Percentiles rank a stretch among this genome's conserved stretches.
phyloP scores from a whole-genome alignment of 768 basidiomycete species.

The Boletus rubroflammeus region DNA sequence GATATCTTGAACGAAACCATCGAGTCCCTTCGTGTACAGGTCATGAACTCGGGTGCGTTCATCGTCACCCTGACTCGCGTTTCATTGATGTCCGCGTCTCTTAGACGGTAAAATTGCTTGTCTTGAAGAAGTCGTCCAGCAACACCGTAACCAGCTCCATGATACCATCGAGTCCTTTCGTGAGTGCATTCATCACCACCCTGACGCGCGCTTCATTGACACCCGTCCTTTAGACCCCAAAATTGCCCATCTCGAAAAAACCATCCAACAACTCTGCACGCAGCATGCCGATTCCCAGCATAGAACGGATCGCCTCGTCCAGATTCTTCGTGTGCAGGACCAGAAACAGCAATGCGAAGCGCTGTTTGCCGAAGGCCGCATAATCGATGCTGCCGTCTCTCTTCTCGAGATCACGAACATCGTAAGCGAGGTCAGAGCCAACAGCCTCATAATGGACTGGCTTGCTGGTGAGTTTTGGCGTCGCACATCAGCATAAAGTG shows the following conservation, averaged over 20 bases:
- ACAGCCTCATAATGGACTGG: neutral
- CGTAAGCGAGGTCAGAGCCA: neutral
- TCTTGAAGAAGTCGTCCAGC: neutral
- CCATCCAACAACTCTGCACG: neutral
- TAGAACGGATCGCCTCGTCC: neutral
- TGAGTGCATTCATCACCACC: neutral
- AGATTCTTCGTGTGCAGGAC: neutral
- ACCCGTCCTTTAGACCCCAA: neutral
- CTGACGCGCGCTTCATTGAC: neutral
- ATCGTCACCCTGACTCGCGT: no score
- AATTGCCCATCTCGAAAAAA: neutral
- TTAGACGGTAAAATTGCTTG: neutral
- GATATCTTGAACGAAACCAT: neutral
- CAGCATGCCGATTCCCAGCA: neutral
- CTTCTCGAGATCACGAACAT: neutral
- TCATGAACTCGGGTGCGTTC: neutral
- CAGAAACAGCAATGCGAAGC: neutral
- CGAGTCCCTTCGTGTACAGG: neutral
- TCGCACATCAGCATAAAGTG: neutral
- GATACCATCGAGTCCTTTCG: neutral
- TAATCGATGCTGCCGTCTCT: slow-evolving; percentile 1
- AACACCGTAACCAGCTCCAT: neutral
- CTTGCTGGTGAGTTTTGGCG: neutral
- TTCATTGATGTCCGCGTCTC: neutral
- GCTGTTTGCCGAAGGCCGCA: neutral